Percentiles rank a stretch among this genome's conserved stretches.
phyloP scores from a whole-genome alignment of 1,284 basidiomycete species.

The Coniophora puteana region DNA sequence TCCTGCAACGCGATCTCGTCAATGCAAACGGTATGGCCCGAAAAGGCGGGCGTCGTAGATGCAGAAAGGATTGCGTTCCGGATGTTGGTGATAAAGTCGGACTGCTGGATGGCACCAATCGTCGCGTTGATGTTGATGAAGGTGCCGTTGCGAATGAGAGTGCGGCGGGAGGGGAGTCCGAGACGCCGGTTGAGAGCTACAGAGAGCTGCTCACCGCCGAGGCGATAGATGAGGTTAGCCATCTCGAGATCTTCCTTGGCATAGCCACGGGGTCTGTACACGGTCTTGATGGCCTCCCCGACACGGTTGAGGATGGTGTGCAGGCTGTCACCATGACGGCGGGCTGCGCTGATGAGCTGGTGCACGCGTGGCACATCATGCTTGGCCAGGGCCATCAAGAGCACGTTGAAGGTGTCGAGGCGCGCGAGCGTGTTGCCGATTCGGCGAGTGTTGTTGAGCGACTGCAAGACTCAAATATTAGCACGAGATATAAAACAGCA shows the following conservation, averaged over 20 bases:
- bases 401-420: neutral
- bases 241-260: conserved; percentile 13
- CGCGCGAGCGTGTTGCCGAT: neutral
- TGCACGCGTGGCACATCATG: conserved; percentile 10
- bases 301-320: conserved; percentile 5
- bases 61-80: conserved; percentile 6
- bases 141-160: conserved; percentile 4
- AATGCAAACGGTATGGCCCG: conserved; percentile 14
- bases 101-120: conserved; percentile 5
- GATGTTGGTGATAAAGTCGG: conserved; percentile 16
- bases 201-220: conserved; percentile 16
- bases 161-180: conserved; percentile 14
- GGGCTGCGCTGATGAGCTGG: conserved; percentile 9
- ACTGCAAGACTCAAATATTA: neutral
- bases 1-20: conserved; percentile 20
- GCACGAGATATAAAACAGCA: neutral
- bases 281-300: conserved; percentile 3
- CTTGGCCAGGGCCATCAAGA: conserved; percentile 2
- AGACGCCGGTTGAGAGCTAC: conserved; percentile 18
- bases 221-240: conserved; percentile 9
- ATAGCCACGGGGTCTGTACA: conserved; percentile 12
- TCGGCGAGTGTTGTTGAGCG: neutral
- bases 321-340: conserved; percentile 8
- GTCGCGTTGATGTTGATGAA: conserved; percentile 15
- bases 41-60: neutral